phyloP scores from a whole-genome alignment of 2,329 filamentous ascomycete species.

The Sporothrix variecibatus region DNA sequence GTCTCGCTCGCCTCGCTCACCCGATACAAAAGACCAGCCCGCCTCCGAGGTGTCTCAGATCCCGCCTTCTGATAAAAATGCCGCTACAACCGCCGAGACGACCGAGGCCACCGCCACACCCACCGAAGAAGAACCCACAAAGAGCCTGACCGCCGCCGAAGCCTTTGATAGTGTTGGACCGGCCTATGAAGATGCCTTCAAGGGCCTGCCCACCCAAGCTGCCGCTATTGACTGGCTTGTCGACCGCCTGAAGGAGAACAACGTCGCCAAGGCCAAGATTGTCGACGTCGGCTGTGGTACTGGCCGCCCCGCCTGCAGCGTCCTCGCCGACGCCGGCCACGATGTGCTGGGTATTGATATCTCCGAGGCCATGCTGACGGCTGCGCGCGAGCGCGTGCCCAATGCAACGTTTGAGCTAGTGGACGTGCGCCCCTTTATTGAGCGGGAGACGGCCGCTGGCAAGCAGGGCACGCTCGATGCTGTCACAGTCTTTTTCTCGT shows the following conservation, averaged over 20 bases:
- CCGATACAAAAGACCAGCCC: neutral
- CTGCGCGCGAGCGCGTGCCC: slow-evolving; percentile 34
- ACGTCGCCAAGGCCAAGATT: slow-evolving; percentile 24
- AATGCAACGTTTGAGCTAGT: slow-evolving; percentile 33
- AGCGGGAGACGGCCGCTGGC: slow-evolving; percentile 18
- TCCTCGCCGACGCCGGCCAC: slow-evolving; percentile 36
- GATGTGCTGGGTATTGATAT: slow-evolving; percentile 37
- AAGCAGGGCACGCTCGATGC: slow-evolving; percentile 30
- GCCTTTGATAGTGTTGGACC: slow-evolving; percentile 36
- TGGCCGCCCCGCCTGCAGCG: slow-evolving; percentile 34
- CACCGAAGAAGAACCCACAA: neutral
- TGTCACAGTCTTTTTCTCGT: slow-evolving; percentile 35
- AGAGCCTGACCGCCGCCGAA: slow-evolving; percentile 30
- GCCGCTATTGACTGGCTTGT: slow-evolving; percentile 35
- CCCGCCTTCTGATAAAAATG: neutral
- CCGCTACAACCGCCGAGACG: neutral
- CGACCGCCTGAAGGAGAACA: slow-evolving; percentile 28
- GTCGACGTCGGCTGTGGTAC: slow-evolving; percentile 39
- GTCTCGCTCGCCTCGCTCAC: neutral
- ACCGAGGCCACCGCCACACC: neutral
- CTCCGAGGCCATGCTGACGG: slow-evolving; percentile 35
- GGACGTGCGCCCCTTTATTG: slow-evolving; percentile 33
- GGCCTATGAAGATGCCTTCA: slow-evolving; percentile 36
- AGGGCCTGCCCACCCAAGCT: slow-evolving; percentile 32
- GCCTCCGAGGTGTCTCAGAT: neutral